Evolutionary conservation across 2,329 filamentous ascomycete species (phyloP), one percentile per base, ranked within the genome.

Genomic region (Colletotrichum sublineola): DNA sequence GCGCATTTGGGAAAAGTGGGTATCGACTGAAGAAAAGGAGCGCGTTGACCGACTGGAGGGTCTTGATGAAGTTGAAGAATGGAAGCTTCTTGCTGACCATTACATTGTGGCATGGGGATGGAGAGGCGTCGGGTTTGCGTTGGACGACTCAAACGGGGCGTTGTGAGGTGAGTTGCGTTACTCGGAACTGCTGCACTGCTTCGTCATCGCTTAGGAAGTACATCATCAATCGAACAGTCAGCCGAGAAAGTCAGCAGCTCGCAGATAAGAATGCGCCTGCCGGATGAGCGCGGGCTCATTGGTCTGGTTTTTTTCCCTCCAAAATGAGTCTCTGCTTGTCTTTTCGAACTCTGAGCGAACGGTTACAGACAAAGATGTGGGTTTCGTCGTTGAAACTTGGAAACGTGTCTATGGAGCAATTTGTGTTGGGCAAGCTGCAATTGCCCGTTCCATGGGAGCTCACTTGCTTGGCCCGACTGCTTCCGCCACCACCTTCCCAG

Each of bases 51-150:
- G 84, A 14, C 80, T 98, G 36, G 95, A 99, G 81, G 95, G 96
- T 77, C 82, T 99, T 74, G 96, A 99, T 82, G 96, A 99, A 82
- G 88, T 98, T 33, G 96, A 99, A 82, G 96, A 99, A 83, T 97
- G 96, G 93, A 87, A 92, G 77, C 82, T 99, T 76, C 82, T 99
- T 76, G 94, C 95, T 0, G 90, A 88, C 75, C 96, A 99, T 85
- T 99, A 99, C 78, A 91, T 95, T 75, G 88, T 99, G 55, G 91
- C 91, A 5, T 98, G 96, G 96, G 96, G 92, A 1, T 97, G 93
- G 89, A 91, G 89, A 76, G 90, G 91, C 42, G 80, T 78, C 1
- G 82, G 79, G 8, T 81, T 85, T 52, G 74, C 74, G 15, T n/a
- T 68, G 55, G 48, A 50, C n/a, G 53, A 61, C 57, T 44, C 63